A percentile compares a stretch with the other conserved stretches of the same genome.
Conservation (phyloP, 352 stramenopile species). For the Phytophthora pini region DNA sequence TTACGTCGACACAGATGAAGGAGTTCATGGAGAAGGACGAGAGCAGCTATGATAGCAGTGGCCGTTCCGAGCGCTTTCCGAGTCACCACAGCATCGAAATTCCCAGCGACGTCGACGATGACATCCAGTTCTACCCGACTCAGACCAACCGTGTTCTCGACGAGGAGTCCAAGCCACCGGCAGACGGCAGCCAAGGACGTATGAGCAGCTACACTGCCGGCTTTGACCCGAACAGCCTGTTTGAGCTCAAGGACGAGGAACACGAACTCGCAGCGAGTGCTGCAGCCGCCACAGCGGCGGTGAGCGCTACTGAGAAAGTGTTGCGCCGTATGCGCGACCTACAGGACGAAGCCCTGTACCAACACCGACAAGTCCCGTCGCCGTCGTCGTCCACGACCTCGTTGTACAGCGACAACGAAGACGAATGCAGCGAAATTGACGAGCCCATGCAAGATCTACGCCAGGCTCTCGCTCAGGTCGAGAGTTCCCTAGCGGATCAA, state of each 20-base stretch:
- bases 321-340: constrained; percentile 33
- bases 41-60: constrained; percentile 33
- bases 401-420: constrained; percentile 26
- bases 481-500: constrained; percentile 64
- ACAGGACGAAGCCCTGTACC: constrained; percentile 42
- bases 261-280: constrained; percentile 23
- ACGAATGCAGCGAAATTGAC: constrained; percentile 22
- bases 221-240: constrained; percentile 46
- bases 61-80: constrained; percentile 10
- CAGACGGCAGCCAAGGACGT: constrained; percentile 13
- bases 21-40: constrained; percentile 36
- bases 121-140: constrained; percentile 56
- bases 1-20: constrained; percentile 45
- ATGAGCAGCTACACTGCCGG: constrained; percentile 28
- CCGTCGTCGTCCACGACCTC: constrained; percentile 35
- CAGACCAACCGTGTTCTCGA: constrained; percentile 23
- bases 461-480: constrained; percentile 48
- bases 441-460: constrained; percentile 36
- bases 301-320: constrained; percentile 30
- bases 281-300: constrained; percentile 16
- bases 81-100: constrained; percentile 21
- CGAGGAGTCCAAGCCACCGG: constrained; percentile 9
- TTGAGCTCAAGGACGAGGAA: constrained; percentile 44
- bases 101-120: constrained; percentile 33
- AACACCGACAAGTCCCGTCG: constrained; percentile 26